phyloP scores from a whole-genome alignment of 2,329 filamentous ascomycete genomes.

The Ophiosphaerella korrae region DNA sequence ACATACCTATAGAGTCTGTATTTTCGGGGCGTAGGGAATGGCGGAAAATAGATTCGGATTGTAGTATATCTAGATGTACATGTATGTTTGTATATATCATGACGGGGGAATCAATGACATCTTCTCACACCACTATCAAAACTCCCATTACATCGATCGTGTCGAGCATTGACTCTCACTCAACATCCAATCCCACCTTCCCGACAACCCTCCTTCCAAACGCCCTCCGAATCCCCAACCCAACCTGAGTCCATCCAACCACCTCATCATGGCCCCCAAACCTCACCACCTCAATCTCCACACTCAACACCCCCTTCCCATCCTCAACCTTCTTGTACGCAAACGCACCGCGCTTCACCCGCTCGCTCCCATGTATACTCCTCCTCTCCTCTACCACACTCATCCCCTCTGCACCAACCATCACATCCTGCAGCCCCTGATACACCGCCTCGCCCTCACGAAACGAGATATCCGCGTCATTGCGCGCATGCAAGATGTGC shows the following conservation, averaged over 20 bases:
- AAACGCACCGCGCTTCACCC: constrained; percentile 43
- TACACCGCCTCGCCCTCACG: constrained; percentile 59
- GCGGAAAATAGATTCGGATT: constrained; percentile 2
- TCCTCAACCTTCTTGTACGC: constrained; percentile 41
- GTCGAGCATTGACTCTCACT: constrained; percentile 15
- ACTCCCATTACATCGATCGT: too few relatives aligned
- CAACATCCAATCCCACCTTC: constrained; percentile 33
- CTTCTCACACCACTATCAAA: too few relatives aligned
- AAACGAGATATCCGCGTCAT: constrained; percentile 84
- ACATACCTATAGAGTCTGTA: constrained; percentile 13
- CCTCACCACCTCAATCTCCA: constrained; percentile 52
- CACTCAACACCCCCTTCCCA: constrained; percentile 29
- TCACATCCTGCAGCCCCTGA: constrained; percentile 26
- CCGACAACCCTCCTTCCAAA: constrained; percentile 56
- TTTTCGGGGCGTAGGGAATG: constrained; percentile 14
- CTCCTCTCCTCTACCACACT: constrained; percentile 30
- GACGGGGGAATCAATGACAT: constrained; percentile 2
- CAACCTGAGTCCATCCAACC: constrained; percentile 67
- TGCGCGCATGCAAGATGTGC: constrained; percentile 75
- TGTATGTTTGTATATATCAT: constrained; percentile 16
- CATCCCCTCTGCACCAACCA: constrained; percentile 38
- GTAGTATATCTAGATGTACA: constrained; percentile 22
- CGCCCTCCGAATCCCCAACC: constrained; percentile 67
- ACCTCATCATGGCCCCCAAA: constrained; percentile 68
- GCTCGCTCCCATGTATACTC: constrained; percentile 38